A percentile compares a stretch with the other conserved stretches of the same genome.
Conservation (phyloP, 192 early-diverging fungal genomes). For the Chytriomyces sp. region DNA sequence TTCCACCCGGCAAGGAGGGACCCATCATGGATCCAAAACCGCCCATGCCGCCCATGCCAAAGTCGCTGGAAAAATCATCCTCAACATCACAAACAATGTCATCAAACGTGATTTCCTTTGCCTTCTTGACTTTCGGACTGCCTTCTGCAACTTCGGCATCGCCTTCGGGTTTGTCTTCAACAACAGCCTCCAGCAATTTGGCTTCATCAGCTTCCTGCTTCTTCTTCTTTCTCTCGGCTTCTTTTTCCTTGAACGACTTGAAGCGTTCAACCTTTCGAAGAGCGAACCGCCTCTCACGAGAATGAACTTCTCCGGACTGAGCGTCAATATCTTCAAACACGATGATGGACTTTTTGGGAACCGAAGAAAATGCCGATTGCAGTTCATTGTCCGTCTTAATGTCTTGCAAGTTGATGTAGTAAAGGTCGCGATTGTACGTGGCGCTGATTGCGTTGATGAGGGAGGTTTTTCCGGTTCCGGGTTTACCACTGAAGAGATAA, state of each 20-base stretch:
- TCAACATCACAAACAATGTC: conserved; percentile 32
- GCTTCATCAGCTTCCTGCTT: conserved; percentile 35
- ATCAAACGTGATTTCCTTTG: conserved; percentile 14
- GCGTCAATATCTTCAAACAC: conserved; percentile 68
- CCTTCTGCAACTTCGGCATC: conserved; percentile 25
- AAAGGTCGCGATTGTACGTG: conserved; percentile 49
- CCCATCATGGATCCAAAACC: conserved; percentile 15
- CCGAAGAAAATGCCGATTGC: conserved; percentile 52
- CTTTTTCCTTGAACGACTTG: conserved; percentile 33
- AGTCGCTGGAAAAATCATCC: conserved; percentile 16
- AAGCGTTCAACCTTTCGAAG: conserved; percentile 35
- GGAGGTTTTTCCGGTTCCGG: conserved; percentile 55
- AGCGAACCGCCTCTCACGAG: conserved; percentile 40
- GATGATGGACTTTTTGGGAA: conserved; percentile 52
- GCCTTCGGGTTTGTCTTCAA: conserved; percentile 20
- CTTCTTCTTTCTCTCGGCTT: conserved; percentile 36
- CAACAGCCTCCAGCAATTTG: conserved; percentile 30
- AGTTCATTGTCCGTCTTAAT: conserved; percentile 47
- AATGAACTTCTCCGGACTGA: conserved; percentile 54
- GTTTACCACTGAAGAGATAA: conserved; percentile 50
- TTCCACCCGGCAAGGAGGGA: conserved; percentile 24
- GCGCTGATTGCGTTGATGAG: conserved; percentile 52
- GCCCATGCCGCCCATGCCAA: not conserved
- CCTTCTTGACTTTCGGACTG: conserved; percentile 8
- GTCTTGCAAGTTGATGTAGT: conserved; percentile 55